These are phyloP conservation scores for Stentor roeselii DNA, from an alignment of 73 alveolate species.

Conservation along the genomic window DNA sequence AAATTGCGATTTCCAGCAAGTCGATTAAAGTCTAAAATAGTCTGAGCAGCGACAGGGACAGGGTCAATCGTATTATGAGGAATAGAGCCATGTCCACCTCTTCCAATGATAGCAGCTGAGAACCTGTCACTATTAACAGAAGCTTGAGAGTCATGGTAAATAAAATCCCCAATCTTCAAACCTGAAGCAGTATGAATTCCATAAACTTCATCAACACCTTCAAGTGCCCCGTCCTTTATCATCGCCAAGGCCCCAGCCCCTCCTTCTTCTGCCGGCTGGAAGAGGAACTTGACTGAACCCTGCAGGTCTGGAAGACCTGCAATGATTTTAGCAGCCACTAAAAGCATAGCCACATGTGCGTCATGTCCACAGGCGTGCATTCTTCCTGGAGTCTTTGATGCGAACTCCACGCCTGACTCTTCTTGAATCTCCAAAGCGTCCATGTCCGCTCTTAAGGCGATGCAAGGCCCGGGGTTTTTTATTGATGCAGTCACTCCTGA, in stretches of 20 bases:
- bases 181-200: not conserved
- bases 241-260: conserved; percentile 36
- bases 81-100: conserved; percentile 38
- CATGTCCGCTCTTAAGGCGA: conserved; percentile 38
- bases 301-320: not conserved
- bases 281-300: conserved; percentile 28
- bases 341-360: conserved; percentile 34
- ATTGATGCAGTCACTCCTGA: conserved; percentile 35
- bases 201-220: not conserved
- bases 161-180: not conserved
- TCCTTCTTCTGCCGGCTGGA: conserved; percentile 39
- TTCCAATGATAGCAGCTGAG: conserved; percentile 15
- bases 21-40: no score
- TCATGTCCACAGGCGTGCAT: conserved; percentile 43
- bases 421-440: conserved; percentile 35
- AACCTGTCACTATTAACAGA: conserved; percentile 1
- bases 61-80: conserved; percentile 37
- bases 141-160: not conserved
- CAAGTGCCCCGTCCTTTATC: conserved; percentile 33
- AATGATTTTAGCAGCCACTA: conserved; percentile 35
- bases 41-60: conserved; percentile 32
- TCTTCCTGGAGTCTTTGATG: conserved; percentile 4
- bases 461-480: conserved; percentile 19
- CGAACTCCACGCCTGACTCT: conserved; percentile 28
- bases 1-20: no score